Conservation (phyloP, 805 yeast species). For the Candida awuae region DNA sequence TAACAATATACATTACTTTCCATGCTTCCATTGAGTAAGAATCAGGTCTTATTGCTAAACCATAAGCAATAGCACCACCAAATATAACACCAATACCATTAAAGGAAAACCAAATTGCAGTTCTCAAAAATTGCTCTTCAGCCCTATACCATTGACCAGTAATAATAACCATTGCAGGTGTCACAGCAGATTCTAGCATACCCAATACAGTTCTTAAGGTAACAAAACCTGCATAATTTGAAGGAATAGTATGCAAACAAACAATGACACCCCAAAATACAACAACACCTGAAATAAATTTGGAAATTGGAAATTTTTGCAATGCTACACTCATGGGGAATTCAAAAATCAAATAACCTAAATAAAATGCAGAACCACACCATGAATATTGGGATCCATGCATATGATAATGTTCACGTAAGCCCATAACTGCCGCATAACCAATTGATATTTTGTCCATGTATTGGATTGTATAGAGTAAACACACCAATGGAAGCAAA, state of each 20-base stretch:
- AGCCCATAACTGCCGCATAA: conserved; percentile 52
- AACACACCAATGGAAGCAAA: conserved; percentile 43
- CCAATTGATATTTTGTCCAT: conserved; percentile 53
- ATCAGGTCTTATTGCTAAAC: conserved; percentile 24
- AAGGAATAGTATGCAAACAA: conserved; percentile 39
- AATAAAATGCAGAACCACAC: conserved; percentile 23
- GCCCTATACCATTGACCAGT: conserved; percentile 28
- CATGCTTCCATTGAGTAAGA: conserved; percentile 22
- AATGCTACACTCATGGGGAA: conserved; percentile 39
- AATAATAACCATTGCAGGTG: conserved; percentile 31
- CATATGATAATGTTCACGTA: conserved; percentile 43
- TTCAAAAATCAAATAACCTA: conserved; percentile 47
- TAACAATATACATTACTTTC: conserved; percentile 29
- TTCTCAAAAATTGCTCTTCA: conserved; percentile 27
- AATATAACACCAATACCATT: conserved; percentile 27
- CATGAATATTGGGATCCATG: conserved; percentile 30
- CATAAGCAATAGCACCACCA: conserved; percentile 28
- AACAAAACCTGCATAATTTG: conserved; percentile 39
- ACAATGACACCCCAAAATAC: conserved; percentile 41
- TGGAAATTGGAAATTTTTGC: conserved; percentile 43
- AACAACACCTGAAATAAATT: conserved; percentile 18
- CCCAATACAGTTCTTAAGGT: conserved; percentile 45
- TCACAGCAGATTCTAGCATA: conserved; percentile 29
- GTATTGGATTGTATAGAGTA: conserved; percentile 43
- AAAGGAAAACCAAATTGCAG: conserved; percentile 25